These are phyloP conservation scores for Sclerotinia sclerotiorum DNA, from an alignment of 2,329 filamentous ascomycete genomes.

Conservation along the genomic window DNA sequence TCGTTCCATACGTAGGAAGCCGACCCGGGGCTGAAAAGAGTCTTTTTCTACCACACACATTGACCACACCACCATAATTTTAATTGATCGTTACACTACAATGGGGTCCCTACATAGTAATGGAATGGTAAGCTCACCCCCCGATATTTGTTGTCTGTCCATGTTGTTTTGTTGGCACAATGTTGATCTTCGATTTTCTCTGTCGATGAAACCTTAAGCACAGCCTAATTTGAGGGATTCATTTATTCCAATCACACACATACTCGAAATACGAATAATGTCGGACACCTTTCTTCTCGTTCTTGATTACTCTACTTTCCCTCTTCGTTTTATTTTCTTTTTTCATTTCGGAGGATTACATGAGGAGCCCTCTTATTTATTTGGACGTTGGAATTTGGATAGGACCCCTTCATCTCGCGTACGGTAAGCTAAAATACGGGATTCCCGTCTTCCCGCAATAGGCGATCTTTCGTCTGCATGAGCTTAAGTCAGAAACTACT, in stretches of 20 bases:
- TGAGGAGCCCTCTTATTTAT: background rate
- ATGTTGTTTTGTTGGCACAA: background rate
- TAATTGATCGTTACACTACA: background rate
- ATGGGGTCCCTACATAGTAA: background rate
- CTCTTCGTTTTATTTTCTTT: background rate
- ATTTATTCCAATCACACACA: conserved; percentile 5
- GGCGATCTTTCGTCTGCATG: conserved; percentile 16
- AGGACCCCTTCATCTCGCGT: conserved; percentile 20
- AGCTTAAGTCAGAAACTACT: conserved; percentile 7
- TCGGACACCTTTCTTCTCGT: background rate
- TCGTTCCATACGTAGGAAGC: conserved; percentile 29
- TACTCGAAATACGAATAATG: conserved; percentile 2
- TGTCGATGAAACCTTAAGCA: conserved; percentile 1
- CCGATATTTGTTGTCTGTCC: background rate
- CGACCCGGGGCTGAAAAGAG: conserved; percentile 15
- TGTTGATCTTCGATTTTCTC: background rate
- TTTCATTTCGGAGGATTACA: conserved; percentile 18
- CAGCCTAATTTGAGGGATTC: conserved; percentile 1
- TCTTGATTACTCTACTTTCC: background rate
- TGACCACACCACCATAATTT: background rate
- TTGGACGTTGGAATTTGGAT: conserved; percentile 24
- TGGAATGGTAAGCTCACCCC: background rate
- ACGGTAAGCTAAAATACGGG: conserved; percentile 26
- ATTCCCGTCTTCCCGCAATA: conserved; percentile 28
- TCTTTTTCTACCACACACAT: conserved; percentile 5